phyloP scores from a whole-genome alignment of 306 rosid species.

The Vigna radiata region DNA sequence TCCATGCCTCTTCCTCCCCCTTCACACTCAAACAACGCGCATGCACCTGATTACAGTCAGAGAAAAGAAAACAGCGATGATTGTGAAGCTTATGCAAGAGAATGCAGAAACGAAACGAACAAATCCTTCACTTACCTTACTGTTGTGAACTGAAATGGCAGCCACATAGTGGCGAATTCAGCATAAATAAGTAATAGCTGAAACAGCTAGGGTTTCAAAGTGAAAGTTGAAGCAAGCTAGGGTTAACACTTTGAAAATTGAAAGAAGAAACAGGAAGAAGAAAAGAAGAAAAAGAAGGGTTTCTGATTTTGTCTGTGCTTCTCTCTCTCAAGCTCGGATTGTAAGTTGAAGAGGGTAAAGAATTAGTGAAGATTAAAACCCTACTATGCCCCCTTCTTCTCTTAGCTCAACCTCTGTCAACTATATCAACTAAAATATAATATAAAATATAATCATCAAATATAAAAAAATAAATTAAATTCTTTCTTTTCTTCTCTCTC shows the following conservation, averaged over 20 bases:
- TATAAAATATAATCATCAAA: background rate
- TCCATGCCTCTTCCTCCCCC: slow-evolving; percentile 64
- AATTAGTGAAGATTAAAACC: slow-evolving; percentile 41
- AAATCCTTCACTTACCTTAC: slow-evolving; percentile 14
- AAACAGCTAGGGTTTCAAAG: slow-evolving; percentile 52
- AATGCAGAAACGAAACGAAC: slow-evolving; percentile 25
- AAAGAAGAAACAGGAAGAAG: slow-evolving; percentile 4
- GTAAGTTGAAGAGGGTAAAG: slow-evolving; percentile 1
- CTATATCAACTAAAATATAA: slow-evolving; percentile 20
- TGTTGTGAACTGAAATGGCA: slow-evolving; percentile 52
- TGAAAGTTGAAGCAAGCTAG: slow-evolving; percentile 42
- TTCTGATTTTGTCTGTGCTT: background rate
- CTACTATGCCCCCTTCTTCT: slow-evolving; percentile 23
- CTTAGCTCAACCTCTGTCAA: background rate
- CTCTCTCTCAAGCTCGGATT: background rate
- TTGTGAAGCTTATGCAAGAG: slow-evolving; percentile 13
- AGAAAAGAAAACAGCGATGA: background rate
- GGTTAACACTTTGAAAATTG: slow-evolving; percentile 46
- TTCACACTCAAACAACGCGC: slow-evolving; percentile 52
- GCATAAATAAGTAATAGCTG: slow-evolving; percentile 60
- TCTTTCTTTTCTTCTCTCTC: slow-evolving; percentile 7
- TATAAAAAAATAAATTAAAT: background rate
- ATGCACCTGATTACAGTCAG: slow-evolving; percentile 62
- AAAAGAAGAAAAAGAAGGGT: background rate
- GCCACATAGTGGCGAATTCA: slow-evolving; percentile 61